These are phyloP conservation scores for Picea mariana DNA, from an alignment of 83 land plant genomes.

Conservation along the genomic window DNA sequence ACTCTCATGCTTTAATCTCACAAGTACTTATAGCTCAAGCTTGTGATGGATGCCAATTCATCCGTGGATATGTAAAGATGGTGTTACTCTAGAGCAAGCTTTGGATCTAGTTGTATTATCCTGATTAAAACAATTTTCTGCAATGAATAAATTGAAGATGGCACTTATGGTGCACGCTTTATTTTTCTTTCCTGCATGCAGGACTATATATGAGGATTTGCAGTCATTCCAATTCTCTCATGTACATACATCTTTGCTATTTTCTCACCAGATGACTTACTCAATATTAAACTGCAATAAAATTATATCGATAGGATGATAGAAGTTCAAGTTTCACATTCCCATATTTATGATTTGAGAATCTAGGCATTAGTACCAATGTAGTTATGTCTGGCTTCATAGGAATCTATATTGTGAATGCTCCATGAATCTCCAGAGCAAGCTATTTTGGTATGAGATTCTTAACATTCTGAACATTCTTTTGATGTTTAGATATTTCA, in stretches of 20 bases:
- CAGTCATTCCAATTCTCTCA: neutral
- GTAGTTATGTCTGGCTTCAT: neutral
- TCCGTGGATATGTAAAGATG: conserved; percentile 46
- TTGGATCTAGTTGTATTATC: conserved; percentile 33
- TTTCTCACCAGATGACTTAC: neutral
- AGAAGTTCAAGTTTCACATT: neutral
- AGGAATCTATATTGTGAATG: neutral
- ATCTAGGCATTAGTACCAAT: no score
- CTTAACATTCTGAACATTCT: neutral
- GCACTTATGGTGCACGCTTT: conserved; percentile 23
- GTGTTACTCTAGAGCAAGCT: conserved; percentile 42
- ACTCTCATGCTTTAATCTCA: neutral
- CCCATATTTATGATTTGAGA: neutral
- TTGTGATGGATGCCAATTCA: conserved; percentile 28
- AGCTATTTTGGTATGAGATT: neutral
- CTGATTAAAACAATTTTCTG: conserved; percentile 27
- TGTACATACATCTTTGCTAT: neutral
- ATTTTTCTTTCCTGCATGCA: neutral
- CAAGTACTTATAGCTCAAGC: neutral
- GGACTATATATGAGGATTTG: neutral
- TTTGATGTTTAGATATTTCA: neutral
- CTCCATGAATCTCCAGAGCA: neutral
- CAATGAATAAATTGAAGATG: conserved; percentile 47
- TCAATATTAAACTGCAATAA: neutral
- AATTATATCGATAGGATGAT: neutral